Evolutionary conservation across 2,329 filamentous ascomycete species (phyloP), one percentile per base, ranked within the genome.

Genomic region (Epichloe uncinata): DNA sequence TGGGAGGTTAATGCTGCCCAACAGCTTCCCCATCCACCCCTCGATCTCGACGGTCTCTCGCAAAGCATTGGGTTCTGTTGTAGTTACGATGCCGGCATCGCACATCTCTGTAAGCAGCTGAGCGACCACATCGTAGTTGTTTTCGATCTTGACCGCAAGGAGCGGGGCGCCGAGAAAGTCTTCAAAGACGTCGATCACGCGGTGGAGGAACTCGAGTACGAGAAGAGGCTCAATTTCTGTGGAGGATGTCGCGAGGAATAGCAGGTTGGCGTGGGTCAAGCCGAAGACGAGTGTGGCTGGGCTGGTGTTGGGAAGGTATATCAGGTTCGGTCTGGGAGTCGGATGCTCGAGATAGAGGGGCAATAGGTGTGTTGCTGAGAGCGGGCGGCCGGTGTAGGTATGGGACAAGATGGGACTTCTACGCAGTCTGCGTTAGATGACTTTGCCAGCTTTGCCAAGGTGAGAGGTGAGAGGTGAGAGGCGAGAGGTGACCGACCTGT

Each of bases 51-150:
- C 88, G 13, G 91, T 75, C 63, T 98, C 93, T 59, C 88, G 79
- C 60, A 98, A 69, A 18, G 90, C 87, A 71, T 98, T 97, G 9
- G 87, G 85, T 66, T 98, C 93, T 1, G 91, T 96, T 50, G 88
- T 95, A 61, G 79, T 85, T 36, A 96, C 77, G n/a, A 82, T 78
- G 15, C 93, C 93, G 40, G 83, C 87, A 73, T 98, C 93, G 64
- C 93, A 96, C 85, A 98, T 95, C 69, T 98, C 93, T 54, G 83
- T 87, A 52, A 97, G 74, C 26, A 98, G 71, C 69, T 98, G 93
- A 16, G 90, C 90, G 35, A 94, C 85, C 30, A 97, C 84, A 78
- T 97, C 87, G 68, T 97, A 97, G 66, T 81, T 89, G 57, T 74
- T 78, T 67, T 96, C 89, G 56, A 98, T 84, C 71, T 93, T 95